A percentile compares a stretch with the other conserved stretches of the same genome.
Conservation (phyloP, 192 early-diverging fungal species). For the Mortierella antarctica region DNA sequence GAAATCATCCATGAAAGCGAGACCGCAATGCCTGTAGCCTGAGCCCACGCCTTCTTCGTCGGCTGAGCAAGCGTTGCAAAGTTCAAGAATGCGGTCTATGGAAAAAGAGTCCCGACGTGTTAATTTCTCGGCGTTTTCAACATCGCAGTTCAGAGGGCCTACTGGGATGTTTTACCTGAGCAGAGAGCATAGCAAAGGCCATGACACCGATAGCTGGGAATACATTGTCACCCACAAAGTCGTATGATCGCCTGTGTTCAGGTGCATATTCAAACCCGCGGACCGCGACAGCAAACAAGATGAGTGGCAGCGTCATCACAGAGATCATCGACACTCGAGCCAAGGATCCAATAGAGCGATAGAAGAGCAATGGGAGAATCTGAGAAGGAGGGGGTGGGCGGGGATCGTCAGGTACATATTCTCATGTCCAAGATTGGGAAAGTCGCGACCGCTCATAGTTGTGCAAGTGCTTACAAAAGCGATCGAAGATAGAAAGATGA, state of each 20-base stretch:
- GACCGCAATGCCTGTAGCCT: constrained; percentile 61
- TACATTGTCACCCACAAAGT: constrained; percentile 66
- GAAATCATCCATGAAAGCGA: constrained; percentile 62
- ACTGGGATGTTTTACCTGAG: constrained; percentile 54
- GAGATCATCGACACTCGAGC: constrained; percentile 65
- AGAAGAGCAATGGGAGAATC: constrained; percentile 72
- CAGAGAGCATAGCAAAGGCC: constrained; percentile 73
- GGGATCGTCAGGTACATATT: not conserved
- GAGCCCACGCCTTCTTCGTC: constrained; percentile 58
- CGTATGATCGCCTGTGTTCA: constrained; percentile 62
- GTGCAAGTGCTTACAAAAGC: constrained; percentile 50
- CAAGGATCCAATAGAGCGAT: constrained; percentile 69
- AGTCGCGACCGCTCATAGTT: too few relatives aligned
- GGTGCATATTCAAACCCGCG: constrained; percentile 63
- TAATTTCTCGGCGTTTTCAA: not conserved
- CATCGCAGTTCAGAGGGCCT: not conserved
- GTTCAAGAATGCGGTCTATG: constrained; percentile 62
- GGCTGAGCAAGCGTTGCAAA: constrained; percentile 63
- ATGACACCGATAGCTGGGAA: constrained; percentile 73
- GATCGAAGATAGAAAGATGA: constrained; percentile 51
- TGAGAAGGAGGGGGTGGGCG: not conserved
- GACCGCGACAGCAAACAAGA: constrained; percentile 67
- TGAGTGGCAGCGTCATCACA: constrained; percentile 70
- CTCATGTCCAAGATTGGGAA: too few relatives aligned
- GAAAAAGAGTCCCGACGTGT: not conserved